Evolutionary conservation across 2,329 filamentous ascomycete species (phyloP), one percentile per base, ranked within the genome.

Genomic region (Beauveria sp.): DNA sequence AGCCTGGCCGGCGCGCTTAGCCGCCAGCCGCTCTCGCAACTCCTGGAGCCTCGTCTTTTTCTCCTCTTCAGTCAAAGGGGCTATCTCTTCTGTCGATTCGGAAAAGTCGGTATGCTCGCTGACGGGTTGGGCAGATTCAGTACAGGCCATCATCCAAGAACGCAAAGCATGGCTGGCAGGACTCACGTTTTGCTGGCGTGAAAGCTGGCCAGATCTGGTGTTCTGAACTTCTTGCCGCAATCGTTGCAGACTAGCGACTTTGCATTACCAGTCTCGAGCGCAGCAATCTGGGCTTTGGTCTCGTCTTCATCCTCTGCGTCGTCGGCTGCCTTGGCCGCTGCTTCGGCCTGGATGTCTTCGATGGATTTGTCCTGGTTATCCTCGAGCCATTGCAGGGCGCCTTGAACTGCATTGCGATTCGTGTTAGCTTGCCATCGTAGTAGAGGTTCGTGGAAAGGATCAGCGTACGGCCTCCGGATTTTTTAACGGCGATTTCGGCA

Each of bases 371-470:
- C 91, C 72, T 96, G 87, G 71, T 96, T 96, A 68, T 89, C 84
- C 72, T 96, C 92, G 1, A 99, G 84, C 94, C 94, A 99, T 77
- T 96, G 90, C 62, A 99, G 83, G 57, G 94, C 94, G 66, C 87
- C 89, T 72, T 94, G 88, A 52, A 97, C 90, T 93, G 64, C 60
- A 61, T 46, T 34, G 34, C 41, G 51, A 28, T n/a, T 12, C 28
- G 37, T 59, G 57, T 59, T 59, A 59, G 57, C 48, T 58, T 20
- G 34, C 9, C 30, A 20, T 43, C 18, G 26, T 20, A 30, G 43
- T 44, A 16, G 22, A 59, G 18, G 37, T 44, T 26, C 41, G 50
- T 47, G 18, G 8, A 9, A 9, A 18, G 28, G 5, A 12, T 37
- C 24, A 55, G 78, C 89, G 76, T 79, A 91, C 92, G 77, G 62